These are phyloP conservation scores for Poa annua DNA, from an alignment of 176 grass and related monocot genomes.

Conservation along the genomic window DNA sequence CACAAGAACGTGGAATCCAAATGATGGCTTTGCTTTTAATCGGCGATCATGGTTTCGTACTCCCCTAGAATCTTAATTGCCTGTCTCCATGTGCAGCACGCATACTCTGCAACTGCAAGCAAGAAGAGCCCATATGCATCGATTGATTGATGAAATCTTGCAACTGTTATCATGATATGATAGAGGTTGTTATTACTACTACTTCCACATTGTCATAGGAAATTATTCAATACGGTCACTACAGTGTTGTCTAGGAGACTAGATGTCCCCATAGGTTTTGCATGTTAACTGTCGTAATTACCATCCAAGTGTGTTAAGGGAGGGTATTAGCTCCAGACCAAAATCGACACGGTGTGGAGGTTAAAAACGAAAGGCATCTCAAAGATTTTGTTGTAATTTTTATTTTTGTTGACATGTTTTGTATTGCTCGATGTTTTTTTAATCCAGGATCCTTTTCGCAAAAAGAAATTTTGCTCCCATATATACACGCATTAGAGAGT, in stretches of 20 bases:
- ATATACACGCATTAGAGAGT: neutral
- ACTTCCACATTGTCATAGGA: neutral
- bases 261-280: too few relatives aligned
- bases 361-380: too few relatives aligned
- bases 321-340: too few relatives aligned
- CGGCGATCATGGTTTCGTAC: slow-evolving; percentile 50
- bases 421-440: too few relatives aligned
- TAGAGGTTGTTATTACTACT: neutral
- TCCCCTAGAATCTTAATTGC: slow-evolving; percentile 42
- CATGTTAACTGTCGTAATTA: too few relatives aligned
- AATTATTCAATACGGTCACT: slow-evolving; percentile 10
- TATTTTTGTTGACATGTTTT: too few relatives aligned
- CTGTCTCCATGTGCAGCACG: slow-evolving; percentile 36
- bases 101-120: neutral
- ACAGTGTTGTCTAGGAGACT: neutral
- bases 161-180: slow-evolving; percentile 16
- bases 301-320: too few relatives aligned
- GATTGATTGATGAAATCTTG: slow-evolving; percentile 9
- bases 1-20: slow-evolving; percentile 31
- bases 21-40: slow-evolving; percentile 61
- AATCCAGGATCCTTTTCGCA: too few relatives aligned
- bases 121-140: neutral
- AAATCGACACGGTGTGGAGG: too few relatives aligned
- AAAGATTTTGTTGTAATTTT: too few relatives aligned
- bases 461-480: too few relatives aligned